Percentiles rank a stretch among this genome's conserved stretches.
phyloP scores from a whole-genome alignment of 306 rosid genomes.

The Gastrolobium bilobum region DNA sequence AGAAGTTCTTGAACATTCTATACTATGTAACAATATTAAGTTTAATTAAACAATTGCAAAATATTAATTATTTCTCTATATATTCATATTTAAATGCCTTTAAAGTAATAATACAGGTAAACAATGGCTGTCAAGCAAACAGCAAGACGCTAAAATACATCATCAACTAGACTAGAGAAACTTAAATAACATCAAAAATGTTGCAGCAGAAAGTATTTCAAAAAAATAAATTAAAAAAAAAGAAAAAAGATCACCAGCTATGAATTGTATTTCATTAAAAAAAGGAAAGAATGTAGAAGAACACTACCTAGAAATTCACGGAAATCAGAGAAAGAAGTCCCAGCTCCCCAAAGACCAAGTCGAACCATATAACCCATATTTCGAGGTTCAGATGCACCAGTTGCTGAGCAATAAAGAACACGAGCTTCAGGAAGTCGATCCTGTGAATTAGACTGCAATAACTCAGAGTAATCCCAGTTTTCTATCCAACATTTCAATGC shows the following conservation, averaged over 20 bases:
- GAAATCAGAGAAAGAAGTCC: conserved; percentile 86
- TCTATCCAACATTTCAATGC: conserved; percentile 30
- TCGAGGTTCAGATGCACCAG: conserved; percentile 99
- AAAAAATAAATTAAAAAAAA: conserved; percentile 6
- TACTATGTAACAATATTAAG: background rate
- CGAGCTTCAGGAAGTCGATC: conserved; percentile 91
- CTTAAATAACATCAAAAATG: conserved; percentile 12
- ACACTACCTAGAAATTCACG: conserved; percentile 86
- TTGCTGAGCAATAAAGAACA: conserved; percentile 95
- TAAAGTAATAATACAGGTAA: background rate
- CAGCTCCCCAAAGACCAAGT: conserved; percentile 98
- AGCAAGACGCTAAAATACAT: conserved; percentile 6
- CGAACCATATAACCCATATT: conserved; percentile 99
- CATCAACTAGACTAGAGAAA: conserved; percentile 35
- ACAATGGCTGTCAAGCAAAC: conserved; percentile 20
- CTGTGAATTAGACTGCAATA: conserved; percentile 59
- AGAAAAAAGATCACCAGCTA: background rate
- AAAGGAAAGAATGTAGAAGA: conserved; percentile 37
- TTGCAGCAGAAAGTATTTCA: conserved; percentile 34
- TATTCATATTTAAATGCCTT: conserved; percentile 5
- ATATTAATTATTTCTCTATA: conserved; percentile 2
- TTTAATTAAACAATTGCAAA: conserved; percentile 1
- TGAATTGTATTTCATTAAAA: conserved; percentile 10
- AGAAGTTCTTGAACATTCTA: conserved; percentile 24
- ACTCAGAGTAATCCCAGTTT: conserved; percentile 34